A percentile compares a stretch with the other conserved stretches of the same genome.
Evolutionary conservation across 1,139 yeast genomes (phyloP).

Genomic region (Debaryomycetaceae sp.): DNA sequence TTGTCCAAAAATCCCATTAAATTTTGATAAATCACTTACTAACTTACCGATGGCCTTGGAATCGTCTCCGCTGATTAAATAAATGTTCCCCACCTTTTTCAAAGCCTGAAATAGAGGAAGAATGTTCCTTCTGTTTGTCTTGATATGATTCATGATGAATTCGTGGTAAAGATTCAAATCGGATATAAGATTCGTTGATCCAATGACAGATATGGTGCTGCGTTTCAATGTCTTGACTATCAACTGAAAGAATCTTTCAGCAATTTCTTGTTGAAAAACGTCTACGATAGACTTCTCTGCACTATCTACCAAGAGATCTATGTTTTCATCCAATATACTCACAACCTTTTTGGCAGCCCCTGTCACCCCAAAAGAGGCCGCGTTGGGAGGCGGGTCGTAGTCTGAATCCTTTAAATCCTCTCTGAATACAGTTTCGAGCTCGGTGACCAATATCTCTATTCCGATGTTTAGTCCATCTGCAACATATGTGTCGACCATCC

Average conservation of each 20-base stretch:
- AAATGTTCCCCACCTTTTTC: conserved; percentile 80
- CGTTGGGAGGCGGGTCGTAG: conserved; percentile 26
- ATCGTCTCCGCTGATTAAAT: conserved; percentile 68
- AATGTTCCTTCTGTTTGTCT: conserved; percentile 59
- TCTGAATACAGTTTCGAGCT: conserved; percentile 47
- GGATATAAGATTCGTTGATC: conserved; percentile 74
- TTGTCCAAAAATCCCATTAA: conserved; percentile 85
- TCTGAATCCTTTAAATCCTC: conserved; percentile 24
- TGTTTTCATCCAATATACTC: conserved; percentile 65
- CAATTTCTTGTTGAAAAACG: conserved; percentile 91
- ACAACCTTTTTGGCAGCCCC: conserved; percentile 65
- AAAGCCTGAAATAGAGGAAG: conserved; percentile 77
- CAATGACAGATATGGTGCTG: conserved; percentile 68
- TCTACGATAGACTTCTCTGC: conserved; percentile 88
- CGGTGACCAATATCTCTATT: conserved; percentile 80
- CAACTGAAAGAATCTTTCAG: conserved; percentile 76
- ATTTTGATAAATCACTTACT: conserved; percentile 78
- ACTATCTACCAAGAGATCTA: conserved; percentile 70
- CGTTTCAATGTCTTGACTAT: conserved; percentile 71
- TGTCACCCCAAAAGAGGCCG: conserved; percentile 54
- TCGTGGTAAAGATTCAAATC: conserved; percentile 75
- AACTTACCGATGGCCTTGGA: conserved; percentile 83
- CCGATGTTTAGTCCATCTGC: conserved; percentile 92
- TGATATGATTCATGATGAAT: conserved; percentile 59
- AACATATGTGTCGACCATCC: conserved; percentile 77